Percentiles rank a stretch among this genome's conserved stretches.
phyloP scores from a whole-genome alignment of 495 filamentous ascomycete genomes.

The Beverwykella pulmonaria region DNA sequence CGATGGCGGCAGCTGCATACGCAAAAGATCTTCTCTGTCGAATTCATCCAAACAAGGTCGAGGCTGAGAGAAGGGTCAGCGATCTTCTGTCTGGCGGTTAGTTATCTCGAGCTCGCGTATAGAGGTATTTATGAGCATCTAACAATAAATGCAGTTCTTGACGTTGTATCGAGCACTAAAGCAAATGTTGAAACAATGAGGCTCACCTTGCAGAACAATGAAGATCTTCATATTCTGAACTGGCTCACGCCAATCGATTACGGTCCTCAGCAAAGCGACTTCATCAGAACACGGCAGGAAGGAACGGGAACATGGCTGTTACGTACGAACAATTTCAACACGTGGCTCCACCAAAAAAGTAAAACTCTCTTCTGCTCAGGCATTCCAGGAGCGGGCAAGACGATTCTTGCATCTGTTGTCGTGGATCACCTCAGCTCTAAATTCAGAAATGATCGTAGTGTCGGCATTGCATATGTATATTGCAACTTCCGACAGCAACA shows the following conservation, averaged over 20 bases:
- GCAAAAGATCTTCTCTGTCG: slow-evolving; percentile 31
- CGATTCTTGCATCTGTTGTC: slow-evolving; percentile 35
- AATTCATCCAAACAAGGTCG: slow-evolving; percentile 7
- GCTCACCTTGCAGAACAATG: neutral
- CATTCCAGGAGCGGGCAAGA: slow-evolving; percentile 43
- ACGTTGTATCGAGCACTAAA: neutral
- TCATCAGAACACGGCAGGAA: neutral
- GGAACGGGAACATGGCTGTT: slow-evolving; percentile 50
- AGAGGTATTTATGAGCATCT: slow-evolving; percentile 3
- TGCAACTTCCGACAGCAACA: slow-evolving; percentile 45
- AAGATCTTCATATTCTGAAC: neutral
- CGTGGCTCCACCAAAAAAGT: slow-evolving; percentile 27
- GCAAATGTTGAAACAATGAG: neutral
- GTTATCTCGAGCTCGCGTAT: neutral
- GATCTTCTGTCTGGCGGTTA: slow-evolving; percentile 1
- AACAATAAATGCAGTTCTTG: slow-evolving; percentile 1
- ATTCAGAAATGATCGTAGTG: neutral
- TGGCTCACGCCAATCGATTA: slow-evolving; percentile 3
- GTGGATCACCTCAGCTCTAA: slow-evolving; percentile 36
- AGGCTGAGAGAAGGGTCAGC: too few relatives aligned
- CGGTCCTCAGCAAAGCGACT: slow-evolving; percentile 11
- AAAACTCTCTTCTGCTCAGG: slow-evolving; percentile 45
- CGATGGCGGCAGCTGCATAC: slow-evolving; percentile 38
- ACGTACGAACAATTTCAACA: slow-evolving; percentile 42
- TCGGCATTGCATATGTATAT: slow-evolving; percentile 48